Conservation (phyloP, 2,329 filamentous ascomycete species). For the Acrodontium crateriforme region DNA sequence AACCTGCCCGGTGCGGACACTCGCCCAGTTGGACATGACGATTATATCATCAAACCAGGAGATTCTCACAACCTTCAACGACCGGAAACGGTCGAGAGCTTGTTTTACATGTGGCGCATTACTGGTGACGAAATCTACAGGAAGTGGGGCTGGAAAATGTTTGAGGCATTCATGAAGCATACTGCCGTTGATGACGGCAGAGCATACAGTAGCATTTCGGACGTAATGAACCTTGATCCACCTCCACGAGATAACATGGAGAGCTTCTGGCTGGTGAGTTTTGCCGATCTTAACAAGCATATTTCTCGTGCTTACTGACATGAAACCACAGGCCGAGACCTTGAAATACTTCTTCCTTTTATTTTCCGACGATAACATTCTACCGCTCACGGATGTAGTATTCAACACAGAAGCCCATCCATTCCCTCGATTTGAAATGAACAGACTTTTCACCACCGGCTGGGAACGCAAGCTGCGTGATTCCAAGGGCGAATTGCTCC, state of each 20-base stretch:
- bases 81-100: conserved; percentile 87
- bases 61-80: conserved; percentile 89
- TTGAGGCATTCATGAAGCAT: conserved; percentile 76
- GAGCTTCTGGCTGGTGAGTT: conserved; percentile 84
- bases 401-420: conserved; percentile 95
- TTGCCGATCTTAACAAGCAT: background rate
- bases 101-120: conserved; percentile 98
- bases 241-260: conserved; percentile 82
- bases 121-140: conserved; percentile 80
- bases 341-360: conserved; percentile 95
- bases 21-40: conserved; percentile 49
- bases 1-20: conserved; percentile 30
- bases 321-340: conserved; percentile 60
- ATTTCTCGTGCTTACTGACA: conserved; percentile 1
- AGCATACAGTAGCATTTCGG: conserved; percentile 68
- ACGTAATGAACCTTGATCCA: conserved; percentile 61
- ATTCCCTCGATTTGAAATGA: conserved; percentile 74
- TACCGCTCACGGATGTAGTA: conserved; percentile 76
- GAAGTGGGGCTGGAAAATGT: conserved; percentile 98
- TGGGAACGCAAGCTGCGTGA: conserved; percentile 59
- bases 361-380: conserved; percentile 69
- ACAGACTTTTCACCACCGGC: conserved; percentile 61
- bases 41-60: conserved; percentile 66
- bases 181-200: conserved; percentile 64
- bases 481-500: conserved; percentile 10